phyloP scores from a whole-genome alignment of 2,329 filamentous ascomycete genomes.

The Huntiella decipiens region DNA sequence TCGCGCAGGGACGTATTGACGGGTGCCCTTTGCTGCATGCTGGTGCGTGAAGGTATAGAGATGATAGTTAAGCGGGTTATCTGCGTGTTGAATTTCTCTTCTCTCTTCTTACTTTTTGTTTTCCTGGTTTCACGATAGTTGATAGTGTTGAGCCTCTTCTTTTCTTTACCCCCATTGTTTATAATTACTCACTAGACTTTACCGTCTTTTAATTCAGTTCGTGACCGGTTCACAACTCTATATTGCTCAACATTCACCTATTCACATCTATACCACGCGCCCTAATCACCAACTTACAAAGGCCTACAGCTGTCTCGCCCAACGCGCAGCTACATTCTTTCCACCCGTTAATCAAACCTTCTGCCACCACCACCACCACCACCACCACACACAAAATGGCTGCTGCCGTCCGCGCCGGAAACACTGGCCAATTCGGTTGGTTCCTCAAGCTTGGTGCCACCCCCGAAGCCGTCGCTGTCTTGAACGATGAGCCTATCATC shows the following conservation, averaged over 20 bases:
- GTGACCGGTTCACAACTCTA: constrained; percentile 3
- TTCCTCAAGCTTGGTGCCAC: constrained; percentile 38
- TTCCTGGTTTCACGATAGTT: background rate
- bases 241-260: background rate
- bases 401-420: constrained; percentile 8
- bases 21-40: too few relatives aligned
- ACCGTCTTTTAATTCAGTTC: background rate
- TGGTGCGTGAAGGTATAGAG: too few relatives aligned
- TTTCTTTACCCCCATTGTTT: constrained; percentile 2
- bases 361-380: background rate
- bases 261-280: background rate
- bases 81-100: background rate
- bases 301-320: background rate
- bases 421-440: constrained; percentile 34
- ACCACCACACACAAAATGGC: constrained; percentile 8
- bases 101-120: constrained; percentile 12
- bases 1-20: too few relatives aligned
- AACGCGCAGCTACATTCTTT: too few relatives aligned
- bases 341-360: background rate
- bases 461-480: constrained; percentile 34
- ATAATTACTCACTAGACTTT: background rate
- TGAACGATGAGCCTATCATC: constrained; percentile 41
- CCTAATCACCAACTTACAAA: background rate
- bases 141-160: background rate
- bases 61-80: too few relatives aligned